Evolutionary conservation across 2,329 filamentous ascomycete genomes (phyloP).

Genomic region (Xylaria sp.): DNA sequence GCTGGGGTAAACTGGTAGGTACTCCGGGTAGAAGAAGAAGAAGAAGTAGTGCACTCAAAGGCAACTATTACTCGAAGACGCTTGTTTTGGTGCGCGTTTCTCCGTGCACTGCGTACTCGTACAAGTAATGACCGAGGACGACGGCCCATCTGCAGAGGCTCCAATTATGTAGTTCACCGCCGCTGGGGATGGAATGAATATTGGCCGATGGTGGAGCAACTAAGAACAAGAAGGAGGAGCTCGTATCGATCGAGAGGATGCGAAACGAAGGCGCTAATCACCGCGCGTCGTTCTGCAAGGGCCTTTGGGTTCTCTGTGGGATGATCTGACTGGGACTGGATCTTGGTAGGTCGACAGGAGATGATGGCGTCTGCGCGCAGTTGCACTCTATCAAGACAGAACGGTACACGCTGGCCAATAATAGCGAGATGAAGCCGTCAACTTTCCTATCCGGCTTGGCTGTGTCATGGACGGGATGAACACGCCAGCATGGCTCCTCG

Average conservation of each 20-base stretch:
- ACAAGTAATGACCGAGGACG: not conserved
- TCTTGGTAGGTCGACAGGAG: constrained; percentile 6
- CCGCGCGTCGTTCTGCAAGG: constrained; percentile 11
- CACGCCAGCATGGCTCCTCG: constrained; percentile 12
- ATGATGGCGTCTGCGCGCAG: constrained; percentile 4
- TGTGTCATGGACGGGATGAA: constrained; percentile 10
- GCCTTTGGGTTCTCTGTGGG: constrained; percentile 12
- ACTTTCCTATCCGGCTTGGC: constrained; percentile 6
- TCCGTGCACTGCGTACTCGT: not conserved
- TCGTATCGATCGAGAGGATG: constrained; percentile 6
- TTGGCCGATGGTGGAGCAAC: not conserved
- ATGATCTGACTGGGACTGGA: not conserved
- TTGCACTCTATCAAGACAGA: constrained; percentile 9
- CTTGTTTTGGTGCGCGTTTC: not conserved
- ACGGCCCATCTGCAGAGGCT: constrained; percentile 1
- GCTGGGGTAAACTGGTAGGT: not conserved
- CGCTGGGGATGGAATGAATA: not conserved
- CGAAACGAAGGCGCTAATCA: constrained; percentile 9
- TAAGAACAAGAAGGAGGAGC: not conserved
- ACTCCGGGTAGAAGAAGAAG: too few species aligned
- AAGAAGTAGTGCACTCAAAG: not conserved
- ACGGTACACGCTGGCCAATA: constrained; percentile 11
- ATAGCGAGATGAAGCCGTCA: constrained; percentile 2
- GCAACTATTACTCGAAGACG: not conserved
- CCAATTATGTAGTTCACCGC: constrained; percentile 6